Percentiles rank a stretch among this genome's conserved stretches.
Evolutionary conservation across 208 protist genomes (phyloP).

Genomic region (Porcisia hertigi): DNA sequence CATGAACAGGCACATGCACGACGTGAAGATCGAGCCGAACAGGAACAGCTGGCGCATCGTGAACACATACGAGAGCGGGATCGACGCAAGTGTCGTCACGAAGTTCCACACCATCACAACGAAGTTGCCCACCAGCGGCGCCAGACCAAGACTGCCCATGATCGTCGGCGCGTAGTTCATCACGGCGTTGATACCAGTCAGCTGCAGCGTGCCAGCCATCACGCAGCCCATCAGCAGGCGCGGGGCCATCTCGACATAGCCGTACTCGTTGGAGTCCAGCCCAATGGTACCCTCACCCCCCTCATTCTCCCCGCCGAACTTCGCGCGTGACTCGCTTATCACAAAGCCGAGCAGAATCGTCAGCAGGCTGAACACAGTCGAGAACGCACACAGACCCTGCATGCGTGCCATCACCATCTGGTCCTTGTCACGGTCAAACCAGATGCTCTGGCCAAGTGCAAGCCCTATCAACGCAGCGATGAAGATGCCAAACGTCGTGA

Average conservation of each 20-base stretch:
- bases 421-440: constrained; percentile 32
- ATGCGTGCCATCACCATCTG: constrained; percentile 56
- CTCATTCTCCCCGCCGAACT: constrained; percentile 23
- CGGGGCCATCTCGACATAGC: constrained; percentile 43
- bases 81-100: constrained; percentile 70
- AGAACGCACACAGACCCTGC: constrained; percentile 68
- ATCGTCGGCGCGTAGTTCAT: constrained; percentile 90
- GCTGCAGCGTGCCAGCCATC: constrained; percentile 66
- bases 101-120: constrained; percentile 90
- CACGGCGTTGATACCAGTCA: constrained; percentile 88
- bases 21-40: constrained; percentile 55
- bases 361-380: constrained; percentile 57
- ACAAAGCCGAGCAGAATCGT: constrained; percentile 36
- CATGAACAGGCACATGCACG: constrained; percentile 70
- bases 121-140: constrained; percentile 76
- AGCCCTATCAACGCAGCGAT: constrained; percentile 70
- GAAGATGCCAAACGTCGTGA: constrained; percentile 85
- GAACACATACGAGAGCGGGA: constrained; percentile 67
- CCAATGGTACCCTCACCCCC: neutral
- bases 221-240: constrained; percentile 52
- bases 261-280: constrained; percentile 53
- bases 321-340: constrained; percentile 21
- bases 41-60: constrained; percentile 82
- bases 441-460: constrained; percentile 48
- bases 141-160: constrained; percentile 62